A percentile compares a stretch with the other conserved stretches of the same genome.
Conservation (phyloP, 1,139 yeast genomes). For the Saccharomycopsis crataegensis region DNA sequence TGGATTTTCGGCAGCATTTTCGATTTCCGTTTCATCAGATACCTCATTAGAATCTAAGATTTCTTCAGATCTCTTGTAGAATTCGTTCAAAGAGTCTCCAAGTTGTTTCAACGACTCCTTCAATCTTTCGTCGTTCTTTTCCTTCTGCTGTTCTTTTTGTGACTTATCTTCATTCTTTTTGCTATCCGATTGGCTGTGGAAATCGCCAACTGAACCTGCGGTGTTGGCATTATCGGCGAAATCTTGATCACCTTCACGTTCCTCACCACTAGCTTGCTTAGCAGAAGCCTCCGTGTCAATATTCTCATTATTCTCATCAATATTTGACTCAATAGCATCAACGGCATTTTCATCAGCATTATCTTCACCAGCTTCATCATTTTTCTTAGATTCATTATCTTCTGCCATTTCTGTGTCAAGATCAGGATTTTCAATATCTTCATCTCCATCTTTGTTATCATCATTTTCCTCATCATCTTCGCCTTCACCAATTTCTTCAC, state of each 20-base stretch:
- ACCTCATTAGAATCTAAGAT: constrained; percentile 54
- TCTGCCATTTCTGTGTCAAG: constrained; percentile 24
- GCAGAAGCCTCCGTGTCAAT: constrained; percentile 60
- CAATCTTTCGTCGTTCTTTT: constrained; percentile 45
- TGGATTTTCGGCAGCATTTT: constrained; percentile 54
- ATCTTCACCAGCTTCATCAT: constrained; percentile 26
- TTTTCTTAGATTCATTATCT: constrained; percentile 26
- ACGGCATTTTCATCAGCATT: constrained; percentile 27
- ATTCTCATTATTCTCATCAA: constrained; percentile 43
- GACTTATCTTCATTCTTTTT: constrained; percentile 28
- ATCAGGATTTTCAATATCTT: constrained; percentile 25
- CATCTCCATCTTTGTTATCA: constrained; percentile 28
- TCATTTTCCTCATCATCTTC: constrained; percentile 26
- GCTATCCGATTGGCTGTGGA: constrained; percentile 23
- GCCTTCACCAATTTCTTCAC: constrained; percentile 26
- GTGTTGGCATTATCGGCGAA: constrained; percentile 54
- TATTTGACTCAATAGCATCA: constrained; percentile 28
- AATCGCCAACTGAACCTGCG: constrained; percentile 12
- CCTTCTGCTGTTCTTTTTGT: constrained; percentile 32
- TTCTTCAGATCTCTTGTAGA: constrained; percentile 85
- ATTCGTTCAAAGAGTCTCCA: constrained; percentile 87
- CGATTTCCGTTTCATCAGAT: constrained; percentile 36
- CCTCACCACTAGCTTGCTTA: constrained; percentile 62
- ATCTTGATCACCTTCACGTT: constrained; percentile 73
- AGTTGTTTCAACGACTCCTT: constrained; percentile 75